phyloP scores from a whole-genome alignment of 1,284 basidiomycete genomes.

The Boletellus deceptivus region DNA sequence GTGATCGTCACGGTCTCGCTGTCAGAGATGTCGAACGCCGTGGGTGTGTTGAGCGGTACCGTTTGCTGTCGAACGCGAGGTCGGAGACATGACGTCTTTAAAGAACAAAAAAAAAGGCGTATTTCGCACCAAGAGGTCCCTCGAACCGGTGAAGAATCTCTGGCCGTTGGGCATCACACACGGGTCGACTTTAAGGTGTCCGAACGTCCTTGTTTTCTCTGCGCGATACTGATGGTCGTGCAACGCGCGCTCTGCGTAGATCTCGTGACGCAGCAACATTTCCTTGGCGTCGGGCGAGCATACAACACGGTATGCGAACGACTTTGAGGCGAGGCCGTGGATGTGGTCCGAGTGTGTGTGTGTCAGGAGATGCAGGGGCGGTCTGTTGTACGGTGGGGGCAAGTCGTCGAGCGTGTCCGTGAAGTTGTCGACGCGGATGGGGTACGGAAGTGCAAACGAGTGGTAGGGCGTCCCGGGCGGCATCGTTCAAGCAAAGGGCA shows the following conservation, averaged over 20 bases:
- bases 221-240: conserved; percentile 50
- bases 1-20: conserved; percentile 69
- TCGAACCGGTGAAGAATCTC: conserved; percentile 46
- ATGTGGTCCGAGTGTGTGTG: conserved; percentile 87
- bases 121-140: conserved; percentile 49
- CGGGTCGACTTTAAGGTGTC: conserved; percentile 63
- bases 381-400: conserved; percentile 38
- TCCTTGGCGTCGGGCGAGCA: conserved; percentile 81
- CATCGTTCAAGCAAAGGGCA: conserved; percentile 40
- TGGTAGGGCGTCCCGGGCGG: conserved; percentile 68
- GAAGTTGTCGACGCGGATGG: conserved; percentile 81
- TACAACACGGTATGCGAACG: conserved; percentile 64
- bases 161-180: conserved; percentile 45
- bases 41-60: conserved; percentile 63
- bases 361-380: conserved; percentile 71
- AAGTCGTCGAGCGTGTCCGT: conserved; percentile 37
- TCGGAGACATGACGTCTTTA: conserved; percentile 33
- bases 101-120: background rate
- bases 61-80: conserved; percentile 22
- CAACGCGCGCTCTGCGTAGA: conserved; percentile 59
- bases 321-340: conserved; percentile 63
- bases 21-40: conserved; percentile 55
- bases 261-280: conserved; percentile 77
- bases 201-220: conserved; percentile 59
- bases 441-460: conserved; percentile 66